phyloP scores from a whole-genome alignment of 1,139 yeast genomes.

The Candida sp. region DNA sequence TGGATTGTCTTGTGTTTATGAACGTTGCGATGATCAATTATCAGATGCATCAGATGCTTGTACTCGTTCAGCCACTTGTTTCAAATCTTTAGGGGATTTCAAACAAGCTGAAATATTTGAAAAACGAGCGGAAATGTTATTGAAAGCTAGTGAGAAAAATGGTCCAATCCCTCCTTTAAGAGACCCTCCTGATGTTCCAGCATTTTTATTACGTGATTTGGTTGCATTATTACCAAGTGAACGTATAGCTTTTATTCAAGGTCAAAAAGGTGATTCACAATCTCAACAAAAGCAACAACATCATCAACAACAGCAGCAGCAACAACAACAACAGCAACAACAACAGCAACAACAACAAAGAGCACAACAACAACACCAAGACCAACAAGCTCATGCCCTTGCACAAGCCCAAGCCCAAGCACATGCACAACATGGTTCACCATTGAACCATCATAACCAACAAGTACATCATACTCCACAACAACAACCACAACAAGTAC shows the following conservation, averaged over 20 bases:
- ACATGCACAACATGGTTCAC: slow-evolving; percentile 7
- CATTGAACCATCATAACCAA: slow-evolving; percentile 6
- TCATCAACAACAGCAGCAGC: slow-evolving; percentile 21
- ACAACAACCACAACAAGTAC: slow-evolving; percentile 6
- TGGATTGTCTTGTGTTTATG: slow-evolving; percentile 62
- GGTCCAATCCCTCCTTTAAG: slow-evolving; percentile 43
- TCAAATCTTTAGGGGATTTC: slow-evolving; percentile 44
- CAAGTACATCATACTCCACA: slow-evolving; percentile 9
- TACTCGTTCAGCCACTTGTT: slow-evolving; percentile 48
- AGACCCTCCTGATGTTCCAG: slow-evolving; percentile 51
- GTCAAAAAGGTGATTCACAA: slow-evolving; percentile 10
- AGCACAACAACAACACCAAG: slow-evolving; percentile 1
- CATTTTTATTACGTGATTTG: slow-evolving; percentile 42
- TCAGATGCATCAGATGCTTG: slow-evolving; percentile 62
- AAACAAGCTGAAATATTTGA: slow-evolving; percentile 39
- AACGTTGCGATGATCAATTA: slow-evolving; percentile 57
- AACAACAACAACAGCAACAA: too few species aligned
- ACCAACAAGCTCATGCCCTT: slow-evolving; percentile 8
- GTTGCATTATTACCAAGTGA: slow-evolving; percentile 43
- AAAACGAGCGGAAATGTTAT: slow-evolving; percentile 38
- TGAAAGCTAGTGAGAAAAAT: slow-evolving; percentile 39
- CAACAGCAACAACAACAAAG: too few species aligned
- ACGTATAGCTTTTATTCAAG: slow-evolving; percentile 36
- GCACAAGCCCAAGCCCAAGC: slow-evolving; percentile 9
- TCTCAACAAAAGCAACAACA: slow-evolving; percentile 13